These are phyloP conservation scores for Pichia phayaonensis DNA, from an alignment of 805 yeast genomes.

Conservation along the genomic window DNA sequence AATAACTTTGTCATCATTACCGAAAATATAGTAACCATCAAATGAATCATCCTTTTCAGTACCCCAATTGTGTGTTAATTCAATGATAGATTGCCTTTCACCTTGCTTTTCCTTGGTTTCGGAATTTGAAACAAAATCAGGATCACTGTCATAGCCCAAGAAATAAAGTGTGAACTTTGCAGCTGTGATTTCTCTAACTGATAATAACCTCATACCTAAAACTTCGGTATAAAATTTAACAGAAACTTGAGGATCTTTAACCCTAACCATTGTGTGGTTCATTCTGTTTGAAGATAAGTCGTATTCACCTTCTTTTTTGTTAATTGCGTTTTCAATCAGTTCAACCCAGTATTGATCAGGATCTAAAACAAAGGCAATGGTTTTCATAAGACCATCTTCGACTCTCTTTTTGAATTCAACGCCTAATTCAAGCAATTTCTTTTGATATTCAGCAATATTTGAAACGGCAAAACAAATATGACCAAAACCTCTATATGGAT, in stretches of 20 bases:
- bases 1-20: conserved; percentile 45
- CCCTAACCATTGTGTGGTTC: conserved; percentile 90
- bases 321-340: conserved; percentile 52
- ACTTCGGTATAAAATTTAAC: conserved; percentile 71
- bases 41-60: conserved; percentile 74
- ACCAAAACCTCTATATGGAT: conserved; percentile 86
- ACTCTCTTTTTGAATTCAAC: conserved; percentile 78
- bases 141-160: conserved; percentile 58
- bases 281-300: conserved; percentile 41
- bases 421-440: conserved; percentile 46
- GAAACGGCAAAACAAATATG: conserved; percentile 87
- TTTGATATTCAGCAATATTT: conserved; percentile 59
- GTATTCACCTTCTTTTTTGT: conserved; percentile 35
- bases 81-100: conserved; percentile 62
- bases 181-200: conserved; percentile 45
- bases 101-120: conserved; percentile 30
- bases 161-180: conserved; percentile 86
- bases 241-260: conserved; percentile 73
- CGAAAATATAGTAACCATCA: conserved; percentile 74
- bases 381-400: conserved; percentile 83
- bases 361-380: conserved; percentile 91
- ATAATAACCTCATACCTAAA: conserved; percentile 71
- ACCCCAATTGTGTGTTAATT: conserved; percentile 94
- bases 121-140: conserved; percentile 36
- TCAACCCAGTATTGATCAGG: conserved; percentile 98